phyloP scores from a whole-genome alignment of 225 moss, liverwort and hornwort genomes.

The Bryum argenteum region DNA sequence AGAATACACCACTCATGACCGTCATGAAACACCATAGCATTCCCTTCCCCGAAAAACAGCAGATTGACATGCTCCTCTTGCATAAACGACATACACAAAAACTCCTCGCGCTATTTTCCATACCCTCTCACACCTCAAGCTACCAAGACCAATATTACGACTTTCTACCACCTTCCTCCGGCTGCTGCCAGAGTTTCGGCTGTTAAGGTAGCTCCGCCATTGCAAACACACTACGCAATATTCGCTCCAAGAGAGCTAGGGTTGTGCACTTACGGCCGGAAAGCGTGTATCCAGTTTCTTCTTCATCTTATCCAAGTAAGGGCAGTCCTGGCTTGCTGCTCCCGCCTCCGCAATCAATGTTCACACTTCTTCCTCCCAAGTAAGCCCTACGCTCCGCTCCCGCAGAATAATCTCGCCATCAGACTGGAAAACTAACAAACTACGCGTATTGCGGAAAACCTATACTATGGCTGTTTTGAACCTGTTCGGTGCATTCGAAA shows the following conservation, averaged over 20 bases:
- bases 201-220: background rate
- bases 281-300: constrained; percentile 99
- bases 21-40: background rate
- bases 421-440: background rate
- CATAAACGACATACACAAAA: background rate
- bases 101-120: background rate
- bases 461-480: constrained; percentile 13
- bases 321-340: background rate
- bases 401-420: constrained; percentile 33
- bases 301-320: constrained; percentile 60
- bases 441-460: background rate
- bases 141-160: background rate
- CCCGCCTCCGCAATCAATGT: constrained; percentile 20
- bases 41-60: too few species aligned
- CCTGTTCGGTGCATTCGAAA: background rate
- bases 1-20: constrained; percentile 10
- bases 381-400: constrained; percentile 32
- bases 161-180: constrained; percentile 7
- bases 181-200: constrained; percentile 17
- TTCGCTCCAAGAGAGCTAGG: constrained; percentile 28
- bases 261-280: constrained; percentile 85
- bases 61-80: background rate
- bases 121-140: background rate
- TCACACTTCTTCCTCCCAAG: constrained; percentile 11
- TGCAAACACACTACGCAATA: background rate